Percentiles rank a stretch among this genome's conserved stretches.
These are phyloP conservation scores for Effrenium voratum DNA, from an alignment of 73 alveolate species.

Conservation along the genomic window DNA sequence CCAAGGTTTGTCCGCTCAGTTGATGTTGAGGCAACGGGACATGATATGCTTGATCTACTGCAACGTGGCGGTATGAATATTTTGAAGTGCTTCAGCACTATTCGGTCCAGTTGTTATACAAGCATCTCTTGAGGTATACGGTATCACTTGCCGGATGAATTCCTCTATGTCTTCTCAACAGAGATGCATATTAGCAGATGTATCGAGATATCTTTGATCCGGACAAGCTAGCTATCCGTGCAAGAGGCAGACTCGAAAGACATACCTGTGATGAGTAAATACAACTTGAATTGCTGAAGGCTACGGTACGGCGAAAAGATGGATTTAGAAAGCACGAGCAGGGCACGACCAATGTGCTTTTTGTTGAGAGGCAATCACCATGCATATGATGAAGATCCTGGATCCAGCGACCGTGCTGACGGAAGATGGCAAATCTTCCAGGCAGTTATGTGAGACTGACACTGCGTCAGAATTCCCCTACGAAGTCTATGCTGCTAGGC, in stretches of 20 bases:
- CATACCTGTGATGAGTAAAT: too few relatives aligned
- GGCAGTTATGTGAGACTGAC: background rate
- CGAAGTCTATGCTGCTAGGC: conserved; percentile 48
- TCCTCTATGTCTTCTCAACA: conserved; percentile 28
- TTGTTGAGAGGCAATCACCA: too few relatives aligned
- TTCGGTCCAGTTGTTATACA: too few relatives aligned
- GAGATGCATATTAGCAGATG: conserved; percentile 77
- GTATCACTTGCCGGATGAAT: conserved; percentile 75
- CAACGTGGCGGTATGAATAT: too few relatives aligned
- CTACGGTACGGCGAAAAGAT: conserved; percentile 64
- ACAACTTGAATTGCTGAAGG: too few relatives aligned
- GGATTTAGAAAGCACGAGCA: conserved; percentile 72
- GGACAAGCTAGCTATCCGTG: conserved; percentile 33
- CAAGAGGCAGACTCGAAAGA: too few relatives aligned
- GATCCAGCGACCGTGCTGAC: conserved; percentile 42
- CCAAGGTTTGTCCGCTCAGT: conserved; percentile 54
- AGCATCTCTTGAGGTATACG: too few relatives aligned
- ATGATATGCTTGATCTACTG: conserved; percentile 67
- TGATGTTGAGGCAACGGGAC: conserved; percentile 83
- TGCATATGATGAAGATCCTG: conserved; percentile 86
- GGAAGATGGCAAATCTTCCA: conserved; percentile 1
- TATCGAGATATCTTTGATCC: conserved; percentile 62
- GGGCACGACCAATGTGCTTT: too few relatives aligned
- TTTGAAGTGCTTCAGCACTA: too few relatives aligned
- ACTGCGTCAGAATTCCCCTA: conserved; percentile 39